Conservation (phyloP, 192 early-diverging fungal genomes). For the Chytriomyces hyalinus region DNA sequence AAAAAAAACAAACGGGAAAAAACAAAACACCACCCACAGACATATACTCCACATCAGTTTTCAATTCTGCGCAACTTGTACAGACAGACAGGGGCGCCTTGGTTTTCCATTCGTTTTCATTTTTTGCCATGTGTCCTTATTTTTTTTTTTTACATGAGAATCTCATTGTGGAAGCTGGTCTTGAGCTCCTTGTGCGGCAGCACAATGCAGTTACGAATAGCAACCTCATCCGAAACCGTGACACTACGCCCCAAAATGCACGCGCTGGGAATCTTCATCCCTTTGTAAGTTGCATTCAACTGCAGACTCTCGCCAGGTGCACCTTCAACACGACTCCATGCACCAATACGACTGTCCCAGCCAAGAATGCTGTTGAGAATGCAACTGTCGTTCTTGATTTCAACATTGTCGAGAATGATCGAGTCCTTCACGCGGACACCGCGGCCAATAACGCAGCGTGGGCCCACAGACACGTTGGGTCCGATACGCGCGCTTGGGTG, state of each 20-base stretch:
- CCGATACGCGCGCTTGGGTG: slow-evolving; percentile 95
- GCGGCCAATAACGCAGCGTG: slow-evolving; percentile 83
- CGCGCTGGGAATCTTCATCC: slow-evolving; percentile 89
- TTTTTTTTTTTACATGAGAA: slow-evolving; percentile 79
- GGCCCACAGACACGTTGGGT: slow-evolving; percentile 94
- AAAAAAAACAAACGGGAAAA: no score
- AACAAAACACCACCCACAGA: no score
- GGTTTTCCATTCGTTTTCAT: no score
- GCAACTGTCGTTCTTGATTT: slow-evolving; percentile 87
- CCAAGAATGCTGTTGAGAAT: slow-evolving; percentile 89
- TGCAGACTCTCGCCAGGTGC: slow-evolving; percentile 68
- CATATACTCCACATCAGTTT: no score
- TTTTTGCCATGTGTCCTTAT: no score
- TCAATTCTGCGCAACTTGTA: no score
- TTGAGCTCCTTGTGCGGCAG: slow-evolving; percentile 97
- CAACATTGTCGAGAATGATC: slow-evolving; percentile 90
- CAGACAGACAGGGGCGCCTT: no score
- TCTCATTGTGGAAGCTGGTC: slow-evolving; percentile 87
- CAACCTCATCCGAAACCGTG: slow-evolving; percentile 87
- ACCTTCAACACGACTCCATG: slow-evolving; percentile 94
- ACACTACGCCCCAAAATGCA: slow-evolving; percentile 94
- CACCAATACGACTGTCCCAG: slow-evolving; percentile 92
- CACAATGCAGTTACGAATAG: slow-evolving; percentile 96
- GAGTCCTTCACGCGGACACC: slow-evolving; percentile 94
- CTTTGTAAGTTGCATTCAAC: slow-evolving; percentile 80